Base-by-base conservation (phyloP, 257 asterid species). In the Solanum dulcamara region DNA sequence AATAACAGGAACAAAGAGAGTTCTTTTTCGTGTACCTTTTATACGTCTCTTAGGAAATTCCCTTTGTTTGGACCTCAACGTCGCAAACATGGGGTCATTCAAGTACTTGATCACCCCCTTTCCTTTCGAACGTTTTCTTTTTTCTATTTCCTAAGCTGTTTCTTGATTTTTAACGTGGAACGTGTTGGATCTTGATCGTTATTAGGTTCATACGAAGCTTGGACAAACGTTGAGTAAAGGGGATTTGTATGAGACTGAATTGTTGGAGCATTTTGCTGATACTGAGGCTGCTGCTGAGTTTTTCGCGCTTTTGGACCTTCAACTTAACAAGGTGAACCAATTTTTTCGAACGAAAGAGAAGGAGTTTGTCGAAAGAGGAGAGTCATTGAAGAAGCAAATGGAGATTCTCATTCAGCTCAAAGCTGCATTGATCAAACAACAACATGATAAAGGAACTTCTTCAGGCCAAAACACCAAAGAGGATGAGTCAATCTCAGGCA, bases 321-420 rank as follows among this genome's bases (percentile, higher is more conserved):
- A 96, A 87, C 97, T 96, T 10, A 96, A 94, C 89, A 96, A 96
- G 89, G 99, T 96, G 89, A 96, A 94, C 87, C 94, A 92, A 51
- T 96, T 96, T 84, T 96, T 89, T 38, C 89, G 88, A 62, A 87
- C 89, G 2, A 96, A 94, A 80, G 98, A 96, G 87, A 92, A 86
- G n/a, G 99, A 96, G 91, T 93, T 94, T 79, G 87, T 93, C 15
- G 99, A 94, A 44, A 90, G 98, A 48, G 98, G 96, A 0, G 94
- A 93, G 10, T 91, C 91, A 12, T 84, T 96, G 92, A 93, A 87
- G 93, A 91, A 93, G 30, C 99, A 96, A 89, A 87, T 94, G 94
- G 96, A 94, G 87, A 90, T 94, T 38, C 99, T 96, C 46, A 35
- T 89, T 37, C 93, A 94, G 84, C 95, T 96, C 11, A 93, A 96